A percentile compares a stretch with the other conserved stretches of the same genome.
These are phyloP conservation scores for Debaryomyces prosopidis DNA, from an alignment of 805 yeast species.

Conservation along the genomic window DNA sequence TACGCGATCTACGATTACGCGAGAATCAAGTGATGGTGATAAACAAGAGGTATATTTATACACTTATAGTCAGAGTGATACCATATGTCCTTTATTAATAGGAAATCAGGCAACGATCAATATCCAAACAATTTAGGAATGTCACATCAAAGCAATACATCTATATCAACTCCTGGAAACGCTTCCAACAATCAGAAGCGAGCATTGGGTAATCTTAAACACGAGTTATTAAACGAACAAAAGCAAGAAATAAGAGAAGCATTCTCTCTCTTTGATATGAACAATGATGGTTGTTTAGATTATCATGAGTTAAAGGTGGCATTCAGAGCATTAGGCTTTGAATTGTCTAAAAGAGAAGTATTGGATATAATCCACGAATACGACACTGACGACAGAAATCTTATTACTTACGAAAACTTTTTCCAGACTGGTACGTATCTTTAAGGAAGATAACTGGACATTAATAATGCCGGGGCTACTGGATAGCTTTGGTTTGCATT, in stretches of 20 bases:
- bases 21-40: too few relatives aligned
- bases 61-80: neutral
- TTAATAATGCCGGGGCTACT: neutral
- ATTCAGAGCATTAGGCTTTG: conserved; percentile 90
- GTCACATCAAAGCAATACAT: conserved; percentile 11
- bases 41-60: neutral
- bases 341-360: conserved; percentile 72
- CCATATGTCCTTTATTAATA: neutral
- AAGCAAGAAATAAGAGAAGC: conserved; percentile 92
- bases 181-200: conserved; percentile 13
- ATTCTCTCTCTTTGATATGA: conserved; percentile 87
- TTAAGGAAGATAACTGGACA: neutral
- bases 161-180: conserved; percentile 9
- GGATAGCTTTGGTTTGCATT: too few relatives aligned
- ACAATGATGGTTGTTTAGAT: conserved; percentile 85
- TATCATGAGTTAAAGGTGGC: conserved; percentile 95
- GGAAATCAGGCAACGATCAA: neutral
- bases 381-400: conserved; percentile 70
- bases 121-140: conserved; percentile 1
- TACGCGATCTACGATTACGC: neutral
- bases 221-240: conserved; percentile 80
- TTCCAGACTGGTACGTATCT: conserved; percentile 60
- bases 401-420: conserved; percentile 81
- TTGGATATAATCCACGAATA: conserved; percentile 76
- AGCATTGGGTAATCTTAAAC: conserved; percentile 46